Conservation (phyloP, 768 basidiomycete species). For the Agaricus subrufescens region DNA sequence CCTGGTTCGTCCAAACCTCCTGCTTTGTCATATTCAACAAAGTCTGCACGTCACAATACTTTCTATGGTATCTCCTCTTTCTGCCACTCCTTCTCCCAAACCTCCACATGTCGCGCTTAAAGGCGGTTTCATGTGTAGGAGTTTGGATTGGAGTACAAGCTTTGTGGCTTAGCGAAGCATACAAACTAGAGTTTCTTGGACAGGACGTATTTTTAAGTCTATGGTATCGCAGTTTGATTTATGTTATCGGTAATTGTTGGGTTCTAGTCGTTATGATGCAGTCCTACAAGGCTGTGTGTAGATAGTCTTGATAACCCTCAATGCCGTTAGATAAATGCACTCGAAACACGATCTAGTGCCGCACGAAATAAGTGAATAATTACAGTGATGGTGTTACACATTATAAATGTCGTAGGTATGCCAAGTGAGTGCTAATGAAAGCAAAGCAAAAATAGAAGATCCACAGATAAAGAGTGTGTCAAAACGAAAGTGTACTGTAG, state of each 20-base stretch:
- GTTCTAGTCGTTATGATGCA: slow-evolving; percentile 64
- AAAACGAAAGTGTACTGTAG: too few species aligned
- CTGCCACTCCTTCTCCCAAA: slow-evolving; percentile 77
- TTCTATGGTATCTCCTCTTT: slow-evolving; percentile 93
- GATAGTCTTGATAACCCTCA: neutral
- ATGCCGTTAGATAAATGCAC: neutral
- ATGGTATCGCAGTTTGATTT: slow-evolving; percentile 75
- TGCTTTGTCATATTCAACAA: slow-evolving; percentile 96
- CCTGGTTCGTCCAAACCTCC: slow-evolving; percentile 90
- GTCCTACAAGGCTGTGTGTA: slow-evolving; percentile 26
- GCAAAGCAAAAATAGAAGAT: too few species aligned
- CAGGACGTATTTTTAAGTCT: slow-evolving; percentile 65
- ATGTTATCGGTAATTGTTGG: slow-evolving; percentile 77
- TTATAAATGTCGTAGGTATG: neutral
- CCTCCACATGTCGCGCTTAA: slow-evolving; percentile 44
- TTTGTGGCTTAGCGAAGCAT: slow-evolving; percentile 89
- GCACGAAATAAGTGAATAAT: neutral
- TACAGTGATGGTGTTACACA: neutral
- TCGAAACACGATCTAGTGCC: neutral
- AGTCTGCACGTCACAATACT: slow-evolving; percentile 99
- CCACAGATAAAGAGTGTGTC: too few species aligned
- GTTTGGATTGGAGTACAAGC: slow-evolving; percentile 81
- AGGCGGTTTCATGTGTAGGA: slow-evolving; percentile 34
- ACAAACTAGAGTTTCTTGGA: slow-evolving; percentile 85
- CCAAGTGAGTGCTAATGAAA: neutral